Conservation (phyloP, 2,329 filamentous ascomycete species). For the Talaromyces islandicus region DNA sequence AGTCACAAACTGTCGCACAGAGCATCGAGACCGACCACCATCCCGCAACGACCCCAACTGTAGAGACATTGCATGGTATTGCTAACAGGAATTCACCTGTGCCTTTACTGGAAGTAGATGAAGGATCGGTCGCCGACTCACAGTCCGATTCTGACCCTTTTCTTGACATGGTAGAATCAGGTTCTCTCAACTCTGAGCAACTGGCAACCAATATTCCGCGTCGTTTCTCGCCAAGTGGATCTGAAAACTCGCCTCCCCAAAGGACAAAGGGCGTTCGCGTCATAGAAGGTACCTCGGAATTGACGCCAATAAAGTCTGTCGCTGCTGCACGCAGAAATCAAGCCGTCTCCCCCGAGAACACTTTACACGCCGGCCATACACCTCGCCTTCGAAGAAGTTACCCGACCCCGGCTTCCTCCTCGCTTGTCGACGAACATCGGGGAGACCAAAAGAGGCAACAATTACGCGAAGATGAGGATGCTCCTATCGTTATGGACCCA, state of each 20-base stretch:
- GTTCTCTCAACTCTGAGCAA: constrained; percentile 8
- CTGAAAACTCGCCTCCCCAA: not conserved
- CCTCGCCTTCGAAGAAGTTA: constrained; percentile 30
- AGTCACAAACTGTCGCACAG: constrained; percentile 15
- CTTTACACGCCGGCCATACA: constrained; percentile 26
- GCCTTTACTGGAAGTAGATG: constrained; percentile 11
- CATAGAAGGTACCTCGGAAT: not conserved
- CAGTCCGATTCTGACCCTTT: constrained; percentile 14
- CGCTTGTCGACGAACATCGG: constrained; percentile 31
- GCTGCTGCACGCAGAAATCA: constrained; percentile 22
- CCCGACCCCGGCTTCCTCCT: constrained; percentile 36
- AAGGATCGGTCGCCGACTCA: constrained; percentile 1
- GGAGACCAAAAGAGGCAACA: not conserved
- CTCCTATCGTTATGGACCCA: constrained; percentile 22
- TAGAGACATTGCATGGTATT: constrained; percentile 21
- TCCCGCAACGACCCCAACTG: constrained; percentile 8
- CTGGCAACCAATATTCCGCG: not conserved
- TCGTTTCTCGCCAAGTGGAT: not conserved
- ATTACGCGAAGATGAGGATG: constrained; percentile 7
- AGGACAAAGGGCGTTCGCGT: not conserved
- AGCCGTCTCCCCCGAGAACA: constrained; percentile 26
- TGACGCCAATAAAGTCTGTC: constrained; percentile 29
- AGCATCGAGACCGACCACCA: constrained; percentile 16
- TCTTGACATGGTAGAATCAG: constrained; percentile 12
- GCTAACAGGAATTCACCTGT: constrained; percentile 18